phyloP scores from a whole-genome alignment of 768 basidiomycete species.

The Rhodotorula diobovata region DNA sequence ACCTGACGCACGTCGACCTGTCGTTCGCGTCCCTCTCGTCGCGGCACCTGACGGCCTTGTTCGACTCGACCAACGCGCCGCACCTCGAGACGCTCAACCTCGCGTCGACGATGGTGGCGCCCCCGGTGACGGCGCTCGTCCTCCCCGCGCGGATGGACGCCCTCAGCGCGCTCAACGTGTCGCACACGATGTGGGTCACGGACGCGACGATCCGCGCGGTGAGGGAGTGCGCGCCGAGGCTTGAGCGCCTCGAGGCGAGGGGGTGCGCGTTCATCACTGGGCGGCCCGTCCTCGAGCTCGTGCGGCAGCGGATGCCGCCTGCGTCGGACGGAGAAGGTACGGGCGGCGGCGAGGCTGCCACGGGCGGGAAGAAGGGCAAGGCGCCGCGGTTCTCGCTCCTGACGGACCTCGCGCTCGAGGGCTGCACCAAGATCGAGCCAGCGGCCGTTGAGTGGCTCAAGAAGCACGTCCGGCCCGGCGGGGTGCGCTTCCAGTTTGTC shows the following conservation, averaged over 20 bases:
- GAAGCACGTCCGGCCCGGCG: slow-evolving; percentile 20
- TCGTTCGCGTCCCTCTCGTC: slow-evolving; percentile 15
- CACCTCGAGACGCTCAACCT: slow-evolving; percentile 3
- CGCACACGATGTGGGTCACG: slow-evolving; percentile 27
- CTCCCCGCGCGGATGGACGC: slow-evolving; percentile 7
- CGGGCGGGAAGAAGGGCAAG: not conserved
- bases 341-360: too few relatives aligned
- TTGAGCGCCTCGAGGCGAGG: slow-evolving; percentile 10
- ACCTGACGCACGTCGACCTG: slow-evolving; percentile 14
- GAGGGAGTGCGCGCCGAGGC: not conserved
- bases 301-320: slow-evolving; percentile 2
- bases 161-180: slow-evolving; percentile 1
- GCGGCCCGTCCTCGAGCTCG: slow-evolving; percentile 32
- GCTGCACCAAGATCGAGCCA: slow-evolving; percentile 34
- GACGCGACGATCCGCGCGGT: slow-evolving; percentile 15
- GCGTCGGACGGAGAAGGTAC: not conserved
- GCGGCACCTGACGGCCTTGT: slow-evolving; percentile 2
- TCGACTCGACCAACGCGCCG: slow-evolving; percentile 7
- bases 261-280: slow-evolving; percentile 32
- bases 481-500: slow-evolving; percentile 24
- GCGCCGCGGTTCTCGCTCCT: slow-evolving; percentile 8
- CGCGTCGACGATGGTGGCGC: slow-evolving; percentile 7
- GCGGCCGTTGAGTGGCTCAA: slow-evolving; percentile 32
- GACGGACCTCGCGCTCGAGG: slow-evolving; percentile 16
- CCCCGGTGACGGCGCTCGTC: not conserved